phyloP scores from a whole-genome alignment of 495 filamentous ascomycete species.

The Staphylotrichum longicolle region DNA sequence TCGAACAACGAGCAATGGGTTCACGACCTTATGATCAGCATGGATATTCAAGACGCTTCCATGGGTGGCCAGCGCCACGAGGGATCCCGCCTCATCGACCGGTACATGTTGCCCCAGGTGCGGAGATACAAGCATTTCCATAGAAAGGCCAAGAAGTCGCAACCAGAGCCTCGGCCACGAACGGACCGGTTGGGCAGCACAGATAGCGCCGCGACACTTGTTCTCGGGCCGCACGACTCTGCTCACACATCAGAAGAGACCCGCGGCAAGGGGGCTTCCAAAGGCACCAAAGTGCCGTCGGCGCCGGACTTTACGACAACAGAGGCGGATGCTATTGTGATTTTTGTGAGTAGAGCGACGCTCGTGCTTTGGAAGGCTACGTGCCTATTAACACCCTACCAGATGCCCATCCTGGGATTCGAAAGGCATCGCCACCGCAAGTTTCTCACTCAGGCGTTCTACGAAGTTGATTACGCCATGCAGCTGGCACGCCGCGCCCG shows the following conservation, averaged over 20 bases:
- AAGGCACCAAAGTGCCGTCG: background rate
- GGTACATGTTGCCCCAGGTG: constrained; percentile 25
- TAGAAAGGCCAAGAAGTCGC: background rate
- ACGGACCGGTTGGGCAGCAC: constrained; percentile 4
- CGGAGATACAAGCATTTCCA: constrained; percentile 21
- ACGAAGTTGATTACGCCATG: constrained; percentile 15
- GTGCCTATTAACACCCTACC: background rate
- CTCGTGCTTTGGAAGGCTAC: background rate
- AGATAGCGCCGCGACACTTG: constrained; percentile 18
- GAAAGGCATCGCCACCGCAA: constrained; percentile 24
- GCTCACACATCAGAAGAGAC: constrained; percentile 8
- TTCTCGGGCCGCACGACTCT: constrained; percentile 12
- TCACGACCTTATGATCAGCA: constrained; percentile 19
- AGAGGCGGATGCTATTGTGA: constrained; percentile 15
- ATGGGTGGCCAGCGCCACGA: constrained; percentile 24
- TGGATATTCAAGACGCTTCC: constrained; percentile 21
- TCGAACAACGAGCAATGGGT: constrained; percentile 18
- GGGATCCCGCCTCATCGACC: constrained; percentile 24
- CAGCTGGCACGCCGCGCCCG: constrained; percentile 2
- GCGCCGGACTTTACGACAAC: background rate
- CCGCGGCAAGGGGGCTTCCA: background rate
- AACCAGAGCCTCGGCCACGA: constrained; percentile 4
- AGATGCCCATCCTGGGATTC: constrained; percentile 24
- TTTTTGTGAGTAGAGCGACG: constrained; percentile 12
- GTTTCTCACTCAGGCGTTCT: constrained; percentile 16